Evolutionary conservation across 306 rosid genomes (phyloP), one percentile per base, ranked within the genome.

Genomic region (Glycine soja): DNA sequence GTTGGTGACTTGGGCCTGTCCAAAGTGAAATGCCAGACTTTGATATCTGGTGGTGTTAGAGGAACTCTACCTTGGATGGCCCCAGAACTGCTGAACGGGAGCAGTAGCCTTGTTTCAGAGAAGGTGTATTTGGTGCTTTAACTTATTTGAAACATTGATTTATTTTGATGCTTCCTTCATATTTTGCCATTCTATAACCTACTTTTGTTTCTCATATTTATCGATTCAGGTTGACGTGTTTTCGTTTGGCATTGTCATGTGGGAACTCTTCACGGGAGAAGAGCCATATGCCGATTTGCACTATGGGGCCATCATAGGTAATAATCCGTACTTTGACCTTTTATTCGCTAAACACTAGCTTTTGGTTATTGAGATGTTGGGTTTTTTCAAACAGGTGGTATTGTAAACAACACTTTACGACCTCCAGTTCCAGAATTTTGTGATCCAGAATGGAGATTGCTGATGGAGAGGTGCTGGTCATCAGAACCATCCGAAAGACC

Each of bases 51-150:
- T 38, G 97, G 99, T 72, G 99, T 95, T 74, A 89, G 99, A 68
- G 97, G 97, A 86, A 93, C 97, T 59, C 92, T 95, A 70, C 98
- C 97, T 30, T 91, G 98, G 98, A 95, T 95, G 97, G 98, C 98
- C 57, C 97, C 99, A 15, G 99, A 95, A 85, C 95, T 95, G 48
- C 84, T 95, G 91, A 95, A 91, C 56, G 98, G 98, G 63, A 92
- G 97, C 62, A 92, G 95, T 85, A 92, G 91, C 87, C 95, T 91
- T 79, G 98, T 95, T 42, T 95, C 97, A 30, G 97, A 92, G 86
- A 95, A 95, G 97, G 97, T 95, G 30, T 24, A 24, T 24, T 24
- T 24, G 30, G 2, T 24, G 30, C 30, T 24, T 24, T 24, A 24
- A 24, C 30, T 34, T 73, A 18, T 94, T 51, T 40, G 45, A 40